Evolutionary conservation across 192 early-diverging fungal genomes (phyloP), one percentile per base, ranked within the genome.

Genomic region (Phlyctochytrium arcticum): DNA sequence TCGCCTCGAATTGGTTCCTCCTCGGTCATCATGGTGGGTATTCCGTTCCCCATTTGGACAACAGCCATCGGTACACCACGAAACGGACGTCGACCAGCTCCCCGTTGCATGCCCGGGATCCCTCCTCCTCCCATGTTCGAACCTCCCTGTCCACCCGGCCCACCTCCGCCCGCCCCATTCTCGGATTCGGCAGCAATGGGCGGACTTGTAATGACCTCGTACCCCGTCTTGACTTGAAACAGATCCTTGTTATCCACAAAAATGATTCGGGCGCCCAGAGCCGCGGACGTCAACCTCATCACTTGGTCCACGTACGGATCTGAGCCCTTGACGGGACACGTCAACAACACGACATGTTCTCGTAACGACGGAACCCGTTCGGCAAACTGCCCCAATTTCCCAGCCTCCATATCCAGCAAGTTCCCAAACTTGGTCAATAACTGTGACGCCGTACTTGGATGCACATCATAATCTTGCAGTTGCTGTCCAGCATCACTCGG

Each of bases 281-380:
- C 58, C 3, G 21, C 36, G 0, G 58, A 36, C 21, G 47, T 30
- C 24, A 42, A n/a, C 5, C 24, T n/a, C n/a, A 27, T 30, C 39
- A 60, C 9, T n/a, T 21, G 17, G 6, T 48, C 24, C 17, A 60
- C 9, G 29, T 60, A 60, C 12, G 47, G 12, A 15, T 60, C 58
- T 23, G 58, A 60, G 19, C 58, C 58, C 17, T 60, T 60, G 3
- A 60, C 3, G 19, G 58, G 58, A 47, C 58, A 60, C 6, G 36
- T 30, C 0, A 60, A 5, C 21, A 47, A 10, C 10, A 60, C 19
- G 42, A 60, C 19, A 21, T 42, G 39, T 48, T 60, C 58, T 10
- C 58, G 58, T 21, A 48, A 23, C 3, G 36, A 30, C 9, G 58
- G 58, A n/a, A 60, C 15, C 10, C 23, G 12, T 12, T 26, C 37